Percentiles rank a stretch among this genome's conserved stretches.
Evolutionary conservation across 768 basidiomycete genomes (phyloP).

Genomic region (Tricholoma sp.): DNA sequence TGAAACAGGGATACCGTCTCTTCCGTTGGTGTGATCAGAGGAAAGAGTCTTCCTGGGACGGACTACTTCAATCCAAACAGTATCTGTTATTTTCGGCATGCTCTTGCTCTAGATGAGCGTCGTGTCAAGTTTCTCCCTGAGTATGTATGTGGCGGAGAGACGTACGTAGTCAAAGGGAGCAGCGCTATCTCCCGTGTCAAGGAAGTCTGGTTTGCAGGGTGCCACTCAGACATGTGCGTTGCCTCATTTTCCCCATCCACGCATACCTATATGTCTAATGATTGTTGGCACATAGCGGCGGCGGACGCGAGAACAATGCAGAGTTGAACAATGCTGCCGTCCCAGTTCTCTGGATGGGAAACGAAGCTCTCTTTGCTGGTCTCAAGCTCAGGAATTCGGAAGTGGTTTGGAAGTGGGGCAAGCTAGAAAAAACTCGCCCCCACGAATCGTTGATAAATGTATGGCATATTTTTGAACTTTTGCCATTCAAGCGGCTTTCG

Average conservation of each 20-base stretch:
- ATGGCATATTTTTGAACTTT: background rate
- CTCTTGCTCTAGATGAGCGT: constrained; percentile 39
- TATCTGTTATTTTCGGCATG: constrained; percentile 36
- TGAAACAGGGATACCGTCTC: no score
- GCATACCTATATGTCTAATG: background rate
- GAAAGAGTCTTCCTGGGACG: no score
- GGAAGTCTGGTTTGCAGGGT: constrained; percentile 43
- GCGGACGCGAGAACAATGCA: background rate
- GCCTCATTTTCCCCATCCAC: no score
- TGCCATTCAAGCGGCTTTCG: background rate
- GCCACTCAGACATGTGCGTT: constrained; percentile 31
- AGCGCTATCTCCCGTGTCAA: constrained; percentile 17
- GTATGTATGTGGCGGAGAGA: constrained; percentile 12
- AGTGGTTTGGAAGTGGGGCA: background rate
- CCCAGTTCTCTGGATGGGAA: constrained; percentile 13
- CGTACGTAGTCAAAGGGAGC: no score
- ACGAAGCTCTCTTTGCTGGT: constrained; percentile 13
- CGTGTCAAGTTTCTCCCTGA: constrained; percentile 41
- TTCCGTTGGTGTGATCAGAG: no score
- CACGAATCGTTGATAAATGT: background rate
- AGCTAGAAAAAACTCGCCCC: background rate
- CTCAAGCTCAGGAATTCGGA: constrained; percentile 4
- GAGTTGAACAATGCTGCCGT: background rate
- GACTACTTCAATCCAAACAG: no score
- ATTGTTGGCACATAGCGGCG: background rate